Base-by-base conservation (phyloP, 2,329 filamentous ascomycete species). In the Trichoderma asperellum region DNA sequence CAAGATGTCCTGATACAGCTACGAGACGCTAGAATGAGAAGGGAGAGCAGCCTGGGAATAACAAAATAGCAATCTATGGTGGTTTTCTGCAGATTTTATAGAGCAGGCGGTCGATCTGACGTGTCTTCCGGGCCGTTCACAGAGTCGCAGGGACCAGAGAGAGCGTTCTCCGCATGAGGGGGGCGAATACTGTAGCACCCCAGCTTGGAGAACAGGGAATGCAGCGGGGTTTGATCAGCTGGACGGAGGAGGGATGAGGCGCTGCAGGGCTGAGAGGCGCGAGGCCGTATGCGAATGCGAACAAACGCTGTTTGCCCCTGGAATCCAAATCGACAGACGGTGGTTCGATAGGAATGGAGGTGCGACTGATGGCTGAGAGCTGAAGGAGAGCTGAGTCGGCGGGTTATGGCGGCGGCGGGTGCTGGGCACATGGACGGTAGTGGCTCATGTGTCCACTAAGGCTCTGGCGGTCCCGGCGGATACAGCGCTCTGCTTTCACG, bases 171-270 rank as follows among this genome's bases (percentile, higher is more conserved):
- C 63, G 63, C 63, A 67, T 52, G 53, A 59, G 55, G 53, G 53
- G 63, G 63, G 53, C 53, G 29, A 47, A 24, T 24, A 24, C 24
- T 24, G 43, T 27, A 29, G 40, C 37, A 66, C 49, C 40, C 63
- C 57, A 47, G 35, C 40, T 35, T 49, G 18, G 59, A 59, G 34
- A 52, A 57, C 16, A 43, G 55, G 37, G 55, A 67, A 58, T 37
- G 63, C 55, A 56, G 63, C 63, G 63, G 63, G 63, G 63, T 52
- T 65, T 56, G 63, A 67, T 67, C 63, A 67, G 63, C 63, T 67
- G 63, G 55, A 24, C 63, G 55, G 5, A 14, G 43, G 29, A 32
- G 16, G 29, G 29, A 32, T 40, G 52, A 35, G 59, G 67, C 52
- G 18, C 53, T 35, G 66, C 66, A 49, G 37, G 52, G 52, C 43